phyloP scores from a whole-genome alignment of 2,329 filamentous ascomycete genomes.

The Bisporella sp. region DNA sequence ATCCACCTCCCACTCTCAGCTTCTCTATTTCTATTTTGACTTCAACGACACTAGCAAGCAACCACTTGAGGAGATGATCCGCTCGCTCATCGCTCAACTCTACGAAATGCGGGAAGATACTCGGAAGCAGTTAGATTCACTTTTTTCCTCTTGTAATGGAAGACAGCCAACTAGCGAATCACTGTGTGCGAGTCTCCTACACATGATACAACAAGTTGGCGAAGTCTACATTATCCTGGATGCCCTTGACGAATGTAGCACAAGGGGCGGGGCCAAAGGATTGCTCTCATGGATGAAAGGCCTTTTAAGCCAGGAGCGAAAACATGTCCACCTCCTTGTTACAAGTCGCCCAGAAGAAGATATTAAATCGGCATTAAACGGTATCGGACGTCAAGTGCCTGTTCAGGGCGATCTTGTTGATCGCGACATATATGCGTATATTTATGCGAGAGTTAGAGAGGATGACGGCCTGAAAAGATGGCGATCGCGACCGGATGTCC shows the following conservation, averaged over 20 bases:
- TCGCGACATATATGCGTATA: conserved; percentile 22
- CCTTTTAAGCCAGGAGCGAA: not conserved
- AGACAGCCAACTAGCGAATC: conserved; percentile 19
- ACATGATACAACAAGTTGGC: conserved; percentile 22
- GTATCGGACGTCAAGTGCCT: conserved; percentile 13
- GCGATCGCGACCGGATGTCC: conserved; percentile 14
- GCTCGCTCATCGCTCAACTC: conserved; percentile 31
- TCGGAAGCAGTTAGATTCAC: conserved; percentile 17
- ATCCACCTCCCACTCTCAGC: conserved; percentile 3
- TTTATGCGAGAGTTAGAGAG: conserved; percentile 14
- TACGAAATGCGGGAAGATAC: conserved; percentile 14
- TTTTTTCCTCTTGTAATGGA: conserved; percentile 23
- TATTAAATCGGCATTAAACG: conserved; percentile 15
- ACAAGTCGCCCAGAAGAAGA: conserved; percentile 23
- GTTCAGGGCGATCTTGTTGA: conserved; percentile 17
- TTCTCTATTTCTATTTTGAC: conserved; percentile 31
- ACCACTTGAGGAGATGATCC: conserved; percentile 27
- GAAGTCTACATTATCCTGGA: conserved; percentile 24
- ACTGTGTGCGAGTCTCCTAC: conserved; percentile 17
- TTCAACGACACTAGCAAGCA: conserved; percentile 33
- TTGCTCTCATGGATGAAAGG: conserved; percentile 1
- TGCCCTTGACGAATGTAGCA: conserved; percentile 26
- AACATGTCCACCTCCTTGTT: conserved; percentile 4
- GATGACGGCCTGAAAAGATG: conserved; percentile 18
- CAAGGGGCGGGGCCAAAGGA: not conserved